Evolutionary conservation across 23 red algal genomes (phyloP).

Genomic region (Chondrus crispus): DNA sequence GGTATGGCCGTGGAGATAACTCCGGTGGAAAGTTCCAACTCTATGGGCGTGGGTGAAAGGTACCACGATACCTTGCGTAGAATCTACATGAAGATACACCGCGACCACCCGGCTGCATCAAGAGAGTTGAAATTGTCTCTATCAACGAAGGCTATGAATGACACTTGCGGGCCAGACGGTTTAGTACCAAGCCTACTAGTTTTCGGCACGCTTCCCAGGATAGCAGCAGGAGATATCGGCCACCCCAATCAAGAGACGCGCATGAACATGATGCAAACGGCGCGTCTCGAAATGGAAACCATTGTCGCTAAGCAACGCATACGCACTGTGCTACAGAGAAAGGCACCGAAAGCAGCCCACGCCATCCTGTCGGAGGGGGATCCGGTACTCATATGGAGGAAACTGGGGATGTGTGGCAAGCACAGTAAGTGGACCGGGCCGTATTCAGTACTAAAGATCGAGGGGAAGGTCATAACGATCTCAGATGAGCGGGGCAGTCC

Average conservation of each 20-base stretch:
- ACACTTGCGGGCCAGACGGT: conserved; percentile 12
- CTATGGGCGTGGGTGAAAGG: not conserved
- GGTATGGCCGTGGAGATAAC: not conserved
- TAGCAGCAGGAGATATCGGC: not conserved
- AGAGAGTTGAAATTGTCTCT: not conserved
- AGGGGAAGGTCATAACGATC: not conserved
- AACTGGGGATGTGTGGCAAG: not conserved
- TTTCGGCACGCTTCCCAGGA: conserved; percentile 1
- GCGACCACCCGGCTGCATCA: not conserved
- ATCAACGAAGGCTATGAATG: conserved; percentile 6
- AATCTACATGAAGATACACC: not conserved
- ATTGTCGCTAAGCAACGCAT: not conserved
- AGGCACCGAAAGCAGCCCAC: not conserved
- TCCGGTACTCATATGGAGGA: not conserved
- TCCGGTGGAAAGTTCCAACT: not conserved
- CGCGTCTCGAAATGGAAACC: not conserved
- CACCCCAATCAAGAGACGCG: not conserved
- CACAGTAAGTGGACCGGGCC: not conserved
- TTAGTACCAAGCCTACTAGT: conserved; percentile 20
- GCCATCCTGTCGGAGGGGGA: not conserved
- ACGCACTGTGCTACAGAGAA: not conserved
- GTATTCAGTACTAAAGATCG: not conserved
- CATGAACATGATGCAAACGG: not conserved
- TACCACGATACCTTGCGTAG: conserved; percentile 1
- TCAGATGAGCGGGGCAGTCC: not conserved